These are phyloP conservation scores for Fusarium citri DNA, from an alignment of 2,329 filamentous ascomycete species.

Conservation along the genomic window DNA sequence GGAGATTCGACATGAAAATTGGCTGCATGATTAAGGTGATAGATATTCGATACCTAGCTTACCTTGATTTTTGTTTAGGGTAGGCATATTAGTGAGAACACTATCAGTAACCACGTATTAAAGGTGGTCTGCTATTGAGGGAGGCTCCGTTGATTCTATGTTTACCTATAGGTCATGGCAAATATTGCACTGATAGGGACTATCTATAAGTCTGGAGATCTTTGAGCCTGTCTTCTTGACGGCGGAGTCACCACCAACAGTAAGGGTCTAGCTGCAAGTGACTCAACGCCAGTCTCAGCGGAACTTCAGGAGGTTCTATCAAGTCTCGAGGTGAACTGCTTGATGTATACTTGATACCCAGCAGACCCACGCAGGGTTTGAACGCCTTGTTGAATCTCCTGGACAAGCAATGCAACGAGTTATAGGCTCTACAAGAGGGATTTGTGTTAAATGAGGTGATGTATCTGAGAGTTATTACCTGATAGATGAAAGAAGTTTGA, in stretches of 20 bases:
- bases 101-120: neutral
- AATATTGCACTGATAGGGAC: neutral
- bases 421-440: too few relatives aligned
- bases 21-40: neutral
- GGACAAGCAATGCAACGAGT: neutral
- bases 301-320: neutral
- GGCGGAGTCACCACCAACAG: neutral
- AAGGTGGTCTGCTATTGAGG: neutral
- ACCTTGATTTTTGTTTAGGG: neutral
- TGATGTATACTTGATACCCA: neutral
- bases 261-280: neutral
- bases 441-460: neutral
- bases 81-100: neutral
- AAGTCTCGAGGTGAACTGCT: neutral
- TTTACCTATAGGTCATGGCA: neutral
- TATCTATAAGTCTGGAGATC: neutral
- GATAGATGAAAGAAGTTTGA: neutral
- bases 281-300: neutral
- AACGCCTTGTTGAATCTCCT: neutral
- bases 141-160: neutral
- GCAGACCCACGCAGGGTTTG: neutral
- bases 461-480: neutral
- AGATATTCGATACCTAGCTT: neutral
- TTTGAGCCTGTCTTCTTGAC: too few relatives aligned
- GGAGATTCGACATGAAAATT: neutral